Percentiles rank a stretch among this genome's conserved stretches.
Conservation (phyloP, 805 yeast species). For the Clavispora vitiphila region DNA sequence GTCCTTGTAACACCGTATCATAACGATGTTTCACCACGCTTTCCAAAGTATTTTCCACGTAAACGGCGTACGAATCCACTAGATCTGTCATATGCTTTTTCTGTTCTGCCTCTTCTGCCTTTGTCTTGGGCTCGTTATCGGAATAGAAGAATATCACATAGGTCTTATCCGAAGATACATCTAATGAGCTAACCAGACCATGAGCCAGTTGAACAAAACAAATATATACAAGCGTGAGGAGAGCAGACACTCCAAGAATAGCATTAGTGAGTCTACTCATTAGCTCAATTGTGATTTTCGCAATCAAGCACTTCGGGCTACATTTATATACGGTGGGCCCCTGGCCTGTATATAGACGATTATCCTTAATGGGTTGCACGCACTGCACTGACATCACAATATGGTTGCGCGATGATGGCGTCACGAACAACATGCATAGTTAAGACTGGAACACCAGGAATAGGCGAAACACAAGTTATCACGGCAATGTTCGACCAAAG, state of each 20-base stretch:
- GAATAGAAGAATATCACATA: not conserved
- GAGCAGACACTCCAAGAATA: not conserved
- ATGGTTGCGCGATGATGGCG: too few species aligned
- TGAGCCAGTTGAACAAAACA: not conserved
- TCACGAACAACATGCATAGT: too few species aligned
- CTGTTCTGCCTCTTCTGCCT: not conserved
- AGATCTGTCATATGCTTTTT: not conserved
- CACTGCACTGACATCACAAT: slow-evolving; percentile 4
- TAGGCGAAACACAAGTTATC: too few species aligned
- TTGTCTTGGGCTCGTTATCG: not conserved
- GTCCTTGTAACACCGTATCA: slow-evolving; percentile 9
- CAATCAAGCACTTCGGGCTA: not conserved
- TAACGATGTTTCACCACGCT: slow-evolving; percentile 5
- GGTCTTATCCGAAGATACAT: not conserved
- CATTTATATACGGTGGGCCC: not conserved
- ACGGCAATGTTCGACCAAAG: too few species aligned
- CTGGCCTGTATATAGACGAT: not conserved
- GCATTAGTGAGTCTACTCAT: not conserved
- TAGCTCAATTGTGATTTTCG: not conserved
- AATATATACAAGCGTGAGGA: not conserved
- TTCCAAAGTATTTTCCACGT: slow-evolving; percentile 1
- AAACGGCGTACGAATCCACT: not conserved
- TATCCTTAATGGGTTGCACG: not conserved
- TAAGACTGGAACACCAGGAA: too few species aligned
- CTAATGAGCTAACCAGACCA: too few species aligned